Evolutionary conservation across 2,329 filamentous ascomycete species (phyloP), one percentile per base, ranked within the genome.

Genomic region (Ilyonectria sp.): DNA sequence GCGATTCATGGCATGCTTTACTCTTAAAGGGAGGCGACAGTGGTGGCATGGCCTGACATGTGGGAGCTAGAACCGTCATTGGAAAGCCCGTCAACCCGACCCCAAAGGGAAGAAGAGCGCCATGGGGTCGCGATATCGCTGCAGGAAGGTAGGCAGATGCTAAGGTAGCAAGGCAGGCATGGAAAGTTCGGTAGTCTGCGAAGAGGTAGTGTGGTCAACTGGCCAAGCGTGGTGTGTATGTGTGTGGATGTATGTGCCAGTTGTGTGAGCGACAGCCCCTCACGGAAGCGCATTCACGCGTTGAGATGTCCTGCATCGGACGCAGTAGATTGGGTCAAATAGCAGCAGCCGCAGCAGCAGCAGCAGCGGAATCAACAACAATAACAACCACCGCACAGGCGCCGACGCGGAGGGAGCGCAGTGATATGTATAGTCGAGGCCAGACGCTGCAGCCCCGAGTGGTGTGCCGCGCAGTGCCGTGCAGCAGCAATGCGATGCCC

Each of bases 1-100:
- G 26, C 44, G 44, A 58, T 46, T 46, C 40, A 47, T 17, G 15
- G 52, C 49, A 21, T 35, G 40, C 23, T 33, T n/a, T n/a, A n/a
- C n/a, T n/a, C n/a, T n/a, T 31, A 60, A 21, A 26, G 46, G 46
- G 53, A 56, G 35, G 52, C 33, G 23, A 55, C 15, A n/a, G 13
- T 35, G 44, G 40, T 60, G 52, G 46, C 56, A 52, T 65, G 62
- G 50, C 56, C 17, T 23, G 56, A 26, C 19, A 23, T 49, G 56
- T 33, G 58, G 23, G 40, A 55, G 35, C 8, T 10, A 26, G 29
- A 37, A 49, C 35, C 26, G 15, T n/a, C 37, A 58, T 47, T 17
- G 26, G 49, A 21, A 19, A 52, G 15, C 15, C 52, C 52, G 33
- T 9, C 49, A 35, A 54, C 17, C 26, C 52, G 26, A 35, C 31